These are phyloP conservation scores for Penicillium argentinense DNA, from an alignment of 495 filamentous ascomycete genomes.

Conservation along the genomic window DNA sequence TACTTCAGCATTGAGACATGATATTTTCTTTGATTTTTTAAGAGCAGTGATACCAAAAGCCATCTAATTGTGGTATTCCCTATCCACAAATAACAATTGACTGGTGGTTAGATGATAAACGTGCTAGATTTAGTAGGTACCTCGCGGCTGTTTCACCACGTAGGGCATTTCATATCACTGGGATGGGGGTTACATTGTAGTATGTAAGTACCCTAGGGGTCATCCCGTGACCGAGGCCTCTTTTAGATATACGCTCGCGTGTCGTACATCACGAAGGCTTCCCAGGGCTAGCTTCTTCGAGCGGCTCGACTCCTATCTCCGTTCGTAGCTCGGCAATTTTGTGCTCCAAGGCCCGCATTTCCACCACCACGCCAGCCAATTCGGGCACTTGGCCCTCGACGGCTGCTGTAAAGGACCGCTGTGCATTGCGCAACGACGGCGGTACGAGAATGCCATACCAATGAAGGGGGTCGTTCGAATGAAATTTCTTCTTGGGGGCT, in stretches of 20 bases:
- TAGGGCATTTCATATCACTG: no score
- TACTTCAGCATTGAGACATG: neutral
- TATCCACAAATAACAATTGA: neutral
- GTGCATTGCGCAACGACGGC: conserved; percentile 57
- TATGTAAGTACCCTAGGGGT: no score
- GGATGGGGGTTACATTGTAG: no score
- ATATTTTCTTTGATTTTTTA: neutral
- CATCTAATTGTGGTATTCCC: neutral
- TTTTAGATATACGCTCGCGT: no score
- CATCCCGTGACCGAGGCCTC: no score
- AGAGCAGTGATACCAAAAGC: neutral
- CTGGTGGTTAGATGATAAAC: neutral
- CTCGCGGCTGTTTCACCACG: neutral
- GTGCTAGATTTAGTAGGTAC: neutral
- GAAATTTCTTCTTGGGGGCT: conserved; percentile 22
- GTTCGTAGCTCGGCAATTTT: conserved; percentile 60
- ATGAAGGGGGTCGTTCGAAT: conserved; percentile 56
- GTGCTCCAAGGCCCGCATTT: conserved; percentile 67
- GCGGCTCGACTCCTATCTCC: conserved; percentile 15
- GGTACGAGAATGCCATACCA: conserved; percentile 73
- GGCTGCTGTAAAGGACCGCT: conserved; percentile 47
- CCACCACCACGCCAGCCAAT: conserved; percentile 55
- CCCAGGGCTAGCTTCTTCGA: neutral
- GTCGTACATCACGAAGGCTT: no score
- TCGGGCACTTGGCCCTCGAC: conserved; percentile 34